A percentile compares a stretch with the other conserved stretches of the same genome.
phyloP scores from a whole-genome alignment of 2,329 filamentous ascomycete species.

The Talaromyces islandicus region DNA sequence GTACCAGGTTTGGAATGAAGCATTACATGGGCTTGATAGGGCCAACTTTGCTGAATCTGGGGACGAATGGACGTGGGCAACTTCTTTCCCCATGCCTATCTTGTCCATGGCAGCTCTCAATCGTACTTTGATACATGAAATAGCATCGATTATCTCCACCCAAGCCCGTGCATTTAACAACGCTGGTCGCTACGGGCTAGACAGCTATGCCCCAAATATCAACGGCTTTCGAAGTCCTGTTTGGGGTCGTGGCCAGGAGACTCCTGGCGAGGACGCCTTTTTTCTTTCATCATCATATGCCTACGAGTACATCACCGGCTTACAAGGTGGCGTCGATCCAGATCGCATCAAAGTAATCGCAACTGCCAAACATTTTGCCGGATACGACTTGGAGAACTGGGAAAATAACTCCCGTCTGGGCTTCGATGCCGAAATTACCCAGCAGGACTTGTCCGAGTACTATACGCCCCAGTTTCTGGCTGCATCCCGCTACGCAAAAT shows the following conservation, averaged over 20 bases:
- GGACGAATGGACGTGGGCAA: conserved; percentile 51
- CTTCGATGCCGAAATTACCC: conserved; percentile 51
- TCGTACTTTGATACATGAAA: conserved; percentile 52
- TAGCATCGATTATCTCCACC: conserved; percentile 50
- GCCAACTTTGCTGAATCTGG: conserved; percentile 50
- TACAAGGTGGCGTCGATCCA: conserved; percentile 44
- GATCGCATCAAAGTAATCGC: conserved; percentile 41
- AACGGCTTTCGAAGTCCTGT: conserved; percentile 60
- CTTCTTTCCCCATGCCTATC: conserved; percentile 61
- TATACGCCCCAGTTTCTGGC: conserved; percentile 61
- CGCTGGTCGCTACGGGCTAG: conserved; percentile 39
- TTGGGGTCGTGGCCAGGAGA: conserved; percentile 58
- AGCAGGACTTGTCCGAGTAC: conserved; percentile 62
- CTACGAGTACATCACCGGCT: conserved; percentile 47
- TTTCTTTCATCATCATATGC: conserved; percentile 44
- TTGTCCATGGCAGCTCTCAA: conserved; percentile 59
- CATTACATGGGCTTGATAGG: conserved; percentile 58
- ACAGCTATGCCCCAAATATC: conserved; percentile 55
- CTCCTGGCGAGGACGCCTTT: conserved; percentile 53
- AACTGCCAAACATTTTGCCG: conserved; percentile 55
- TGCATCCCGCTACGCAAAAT: conserved; percentile 54
- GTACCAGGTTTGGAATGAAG: conserved; percentile 56
- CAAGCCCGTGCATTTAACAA: conserved; percentile 64
- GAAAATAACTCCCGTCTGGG: conserved; percentile 39
- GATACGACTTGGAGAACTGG: conserved; percentile 52